Evolutionary conservation across 495 filamentous ascomycete genomes (phyloP), one percentile per base, ranked within the genome.

Genomic region (Tuber brumale): DNA sequence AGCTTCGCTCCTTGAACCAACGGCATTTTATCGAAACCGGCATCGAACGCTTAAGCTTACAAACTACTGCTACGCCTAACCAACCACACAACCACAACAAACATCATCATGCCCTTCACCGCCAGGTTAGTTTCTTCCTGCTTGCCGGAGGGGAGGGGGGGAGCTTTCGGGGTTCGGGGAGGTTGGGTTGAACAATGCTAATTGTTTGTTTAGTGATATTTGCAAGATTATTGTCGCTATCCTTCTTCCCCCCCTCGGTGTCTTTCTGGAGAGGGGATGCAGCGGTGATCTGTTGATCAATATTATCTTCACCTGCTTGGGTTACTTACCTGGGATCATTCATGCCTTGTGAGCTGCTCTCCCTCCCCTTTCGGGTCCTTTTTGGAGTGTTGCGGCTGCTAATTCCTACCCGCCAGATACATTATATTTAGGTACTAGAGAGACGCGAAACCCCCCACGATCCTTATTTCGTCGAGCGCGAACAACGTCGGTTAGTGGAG

Each of bases 251-350:
- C 94, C 94, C 77, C 87, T 97, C 70, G 93, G 94, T 85, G 94
- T 97, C 83, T 97, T 97, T 89, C 89, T 97, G 75, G 92, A 96
- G 82, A 78, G 73, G n/a, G 82, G 82, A 7, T 83, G 82, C 39
- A 74, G 43, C 31, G 71, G 71, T 8, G 81, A 80, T 43, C 75
- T 83, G 23, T 66, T 83, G 82, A 94, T 97, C 89, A 97, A 95
- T 87, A 91, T 97, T 86, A 88, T 93, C 81, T 86, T 97, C 84
- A 96, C 93, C 66, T 90, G 94, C 81, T 88, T 97, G 83, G 92
- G 91, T 83, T 94, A 91, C 86, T 87, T 94, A 75, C 92, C 92
- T 46, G 92, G 92, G 14, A 82, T 82, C n/a, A 77, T 82, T 35
- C 81, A 83, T 31, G 81, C 81, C 31, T 74, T 83, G 75, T 83